Percentiles rank a stretch among this genome's conserved stretches.
These are phyloP conservation scores for Trichopus zeylanicus DNA, from an alignment of 116 monocot species.

Conservation along the genomic window DNA sequence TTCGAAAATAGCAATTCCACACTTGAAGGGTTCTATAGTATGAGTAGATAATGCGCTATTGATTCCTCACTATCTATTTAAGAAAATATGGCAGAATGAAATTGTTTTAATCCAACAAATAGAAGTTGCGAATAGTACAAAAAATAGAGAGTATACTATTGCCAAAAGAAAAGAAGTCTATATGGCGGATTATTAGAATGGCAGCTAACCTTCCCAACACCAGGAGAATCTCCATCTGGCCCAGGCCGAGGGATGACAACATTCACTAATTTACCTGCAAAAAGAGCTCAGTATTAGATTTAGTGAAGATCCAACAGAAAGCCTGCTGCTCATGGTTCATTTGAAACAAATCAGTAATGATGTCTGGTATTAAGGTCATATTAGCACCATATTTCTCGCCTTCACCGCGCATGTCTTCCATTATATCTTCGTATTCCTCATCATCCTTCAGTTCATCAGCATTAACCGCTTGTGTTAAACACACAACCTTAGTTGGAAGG, in stretches of 20 bases:
- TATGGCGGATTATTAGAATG: too few species aligned
- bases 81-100: too few species aligned
- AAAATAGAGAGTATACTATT: too few species aligned
- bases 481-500: conserved; percentile 68
- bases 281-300: neutral
- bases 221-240: conserved; percentile 47
- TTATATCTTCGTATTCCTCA: conserved; percentile 76
- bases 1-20: too few species aligned
- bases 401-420: conserved; percentile 78
- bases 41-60: too few species aligned
- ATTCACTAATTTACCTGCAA: conserved; percentile 66
- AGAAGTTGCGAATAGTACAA: too few species aligned
- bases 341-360: too few species aligned
- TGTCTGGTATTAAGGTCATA: neutral
- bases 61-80: too few species aligned
- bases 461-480: conserved; percentile 53
- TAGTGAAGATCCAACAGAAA: neutral
- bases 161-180: too few species aligned
- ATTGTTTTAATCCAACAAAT: too few species aligned
- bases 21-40: too few species aligned
- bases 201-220: conserved; percentile 77
- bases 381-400: conserved; percentile 61
- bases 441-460: conserved; percentile 68
- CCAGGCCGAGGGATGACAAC: conserved; percentile 69
- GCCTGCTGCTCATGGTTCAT: too few species aligned